These are phyloP conservation scores for Sporisorium exsertum DNA, from an alignment of 1,284 basidiomycete genomes.

Conservation along the genomic window DNA sequence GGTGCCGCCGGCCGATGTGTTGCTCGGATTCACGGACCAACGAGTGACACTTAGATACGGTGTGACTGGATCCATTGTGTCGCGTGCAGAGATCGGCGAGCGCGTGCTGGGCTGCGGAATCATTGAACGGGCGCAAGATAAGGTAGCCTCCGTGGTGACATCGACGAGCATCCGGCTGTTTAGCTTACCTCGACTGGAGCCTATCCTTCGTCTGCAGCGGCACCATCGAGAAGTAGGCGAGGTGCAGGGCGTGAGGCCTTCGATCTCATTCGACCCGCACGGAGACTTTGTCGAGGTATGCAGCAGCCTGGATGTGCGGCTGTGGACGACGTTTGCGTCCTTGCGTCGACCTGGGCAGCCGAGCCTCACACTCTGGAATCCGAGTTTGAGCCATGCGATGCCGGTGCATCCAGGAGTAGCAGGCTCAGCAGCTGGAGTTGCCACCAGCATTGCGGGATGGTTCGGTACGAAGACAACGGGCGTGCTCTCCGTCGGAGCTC, in stretches of 20 bases:
- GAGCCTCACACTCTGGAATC: slow-evolving; percentile 46
- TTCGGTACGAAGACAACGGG: slow-evolving; percentile 54
- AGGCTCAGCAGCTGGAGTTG: slow-evolving; percentile 53
- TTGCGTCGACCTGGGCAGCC: slow-evolving; percentile 56
- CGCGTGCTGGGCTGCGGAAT: slow-evolving; percentile 48
- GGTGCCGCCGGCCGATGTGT: slow-evolving; percentile 36
- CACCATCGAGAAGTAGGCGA: slow-evolving; percentile 55
- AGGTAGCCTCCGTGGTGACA: slow-evolving; percentile 51
- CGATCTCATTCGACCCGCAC: slow-evolving; percentile 46
- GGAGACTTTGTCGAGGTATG: slow-evolving; percentile 64
- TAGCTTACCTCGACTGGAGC: slow-evolving; percentile 57
- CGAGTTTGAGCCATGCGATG: slow-evolving; percentile 27
- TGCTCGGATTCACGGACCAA: slow-evolving; percentile 42
- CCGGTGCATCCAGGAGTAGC: slow-evolving; percentile 56
- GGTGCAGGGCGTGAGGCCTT: slow-evolving; percentile 19
- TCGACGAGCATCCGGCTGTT: slow-evolving; percentile 52
- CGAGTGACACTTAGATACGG: slow-evolving; percentile 40
- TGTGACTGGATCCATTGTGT: slow-evolving; percentile 52
- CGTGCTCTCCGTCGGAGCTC: slow-evolving; percentile 48
- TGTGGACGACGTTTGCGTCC: slow-evolving; percentile 62
- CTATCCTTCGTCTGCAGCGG: slow-evolving; percentile 55
- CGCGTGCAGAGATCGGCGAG: slow-evolving; percentile 54
- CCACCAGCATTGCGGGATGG: slow-evolving; percentile 58
- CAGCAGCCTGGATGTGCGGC: slow-evolving; percentile 59
- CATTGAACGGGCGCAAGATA: slow-evolving; percentile 46